A percentile compares a stretch with the other conserved stretches of the same genome.
These are phyloP conservation scores for Barnettozyma hawaiiensis DNA, from an alignment of 1,139 yeast species.

Conservation along the genomic window DNA sequence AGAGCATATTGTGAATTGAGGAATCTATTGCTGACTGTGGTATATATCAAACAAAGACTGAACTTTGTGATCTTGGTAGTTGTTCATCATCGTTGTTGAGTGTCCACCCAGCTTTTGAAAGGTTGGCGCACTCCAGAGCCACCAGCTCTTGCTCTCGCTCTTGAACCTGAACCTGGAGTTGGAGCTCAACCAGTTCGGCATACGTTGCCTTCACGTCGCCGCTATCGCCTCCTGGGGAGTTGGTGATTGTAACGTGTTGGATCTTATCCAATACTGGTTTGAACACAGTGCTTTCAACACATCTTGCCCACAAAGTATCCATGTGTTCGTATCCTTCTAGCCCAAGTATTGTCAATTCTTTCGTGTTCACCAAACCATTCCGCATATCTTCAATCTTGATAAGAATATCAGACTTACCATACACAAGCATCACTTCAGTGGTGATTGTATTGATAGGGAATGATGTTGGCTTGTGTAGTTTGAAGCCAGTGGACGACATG, in stretches of 20 bases:
- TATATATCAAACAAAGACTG: constrained; percentile 7
- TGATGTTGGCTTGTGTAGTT: constrained; percentile 51
- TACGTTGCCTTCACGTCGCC: not conserved
- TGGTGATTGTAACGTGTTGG: not conserved
- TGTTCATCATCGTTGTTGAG: not conserved
- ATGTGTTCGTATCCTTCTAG: constrained; percentile 64
- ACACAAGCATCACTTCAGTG: constrained; percentile 61
- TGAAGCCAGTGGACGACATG: constrained; percentile 18
- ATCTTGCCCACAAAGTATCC: constrained; percentile 83
- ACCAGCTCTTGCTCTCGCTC: too few species aligned
- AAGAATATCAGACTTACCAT: constrained; percentile 70
- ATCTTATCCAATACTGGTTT: constrained; percentile 23
- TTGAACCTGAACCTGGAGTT: too few species aligned
- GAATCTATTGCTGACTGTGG: not conserved
- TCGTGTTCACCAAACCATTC: constrained; percentile 41
- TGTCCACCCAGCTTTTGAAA: not conserved
- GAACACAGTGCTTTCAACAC: constrained; percentile 46
- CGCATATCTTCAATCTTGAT: constrained; percentile 74
- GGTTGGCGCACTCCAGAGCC: not conserved
- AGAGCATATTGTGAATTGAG: constrained; percentile 10
- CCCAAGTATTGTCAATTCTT: constrained; percentile 38
- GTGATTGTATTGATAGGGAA: constrained; percentile 52
- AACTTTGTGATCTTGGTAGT: constrained; percentile 7
- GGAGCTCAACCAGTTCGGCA: not conserved
- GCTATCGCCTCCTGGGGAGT: too few species aligned